These are phyloP conservation scores for Didymella sp. DNA, from an alignment of 2,329 filamentous ascomycete species.

Conservation along the genomic window DNA sequence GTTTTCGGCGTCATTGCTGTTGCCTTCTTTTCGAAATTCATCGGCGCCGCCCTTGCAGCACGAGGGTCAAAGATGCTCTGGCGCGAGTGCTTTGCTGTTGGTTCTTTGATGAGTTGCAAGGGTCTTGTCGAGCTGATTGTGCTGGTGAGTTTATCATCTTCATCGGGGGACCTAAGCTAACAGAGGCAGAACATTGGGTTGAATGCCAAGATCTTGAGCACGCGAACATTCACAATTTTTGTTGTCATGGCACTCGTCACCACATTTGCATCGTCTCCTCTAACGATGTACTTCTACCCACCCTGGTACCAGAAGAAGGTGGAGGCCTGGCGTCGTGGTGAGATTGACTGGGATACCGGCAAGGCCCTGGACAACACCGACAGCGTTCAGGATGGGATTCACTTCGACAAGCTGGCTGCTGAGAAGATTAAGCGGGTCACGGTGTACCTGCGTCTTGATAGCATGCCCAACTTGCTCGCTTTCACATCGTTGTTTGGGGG, in stretches of 20 bases:
- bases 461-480: slow-evolving; percentile 79
- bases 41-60: slow-evolving; percentile 81
- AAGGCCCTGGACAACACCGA: slow-evolving; percentile 50
- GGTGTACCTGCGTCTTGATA: slow-evolving; percentile 84
- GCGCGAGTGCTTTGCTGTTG: slow-evolving; percentile 89
- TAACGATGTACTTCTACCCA: slow-evolving; percentile 77
- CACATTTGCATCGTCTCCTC: slow-evolving; percentile 81
- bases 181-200: slow-evolving; percentile 74
- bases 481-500: slow-evolving; percentile 81
- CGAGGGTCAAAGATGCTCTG: slow-evolving; percentile 79
- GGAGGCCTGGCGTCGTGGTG: slow-evolving; percentile 77
- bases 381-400: slow-evolving; percentile 51
- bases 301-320: slow-evolving; percentile 77
- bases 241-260: slow-evolving; percentile 92
- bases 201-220: slow-evolving; percentile 80
- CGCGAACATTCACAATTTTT: slow-evolving; percentile 88
- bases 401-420: slow-evolving; percentile 58
- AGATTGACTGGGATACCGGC: slow-evolving; percentile 85
- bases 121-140: slow-evolving; percentile 94
- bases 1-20: slow-evolving; percentile 81
- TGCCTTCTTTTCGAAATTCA: slow-evolving; percentile 85
- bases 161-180: slow-evolving; percentile 20
- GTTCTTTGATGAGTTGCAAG: slow-evolving; percentile 94
- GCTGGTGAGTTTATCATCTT: slow-evolving; percentile 64
- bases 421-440: slow-evolving; percentile 69